phyloP scores from a whole-genome alignment of 306 rosid species.

The Hippophae tibetana region DNA sequence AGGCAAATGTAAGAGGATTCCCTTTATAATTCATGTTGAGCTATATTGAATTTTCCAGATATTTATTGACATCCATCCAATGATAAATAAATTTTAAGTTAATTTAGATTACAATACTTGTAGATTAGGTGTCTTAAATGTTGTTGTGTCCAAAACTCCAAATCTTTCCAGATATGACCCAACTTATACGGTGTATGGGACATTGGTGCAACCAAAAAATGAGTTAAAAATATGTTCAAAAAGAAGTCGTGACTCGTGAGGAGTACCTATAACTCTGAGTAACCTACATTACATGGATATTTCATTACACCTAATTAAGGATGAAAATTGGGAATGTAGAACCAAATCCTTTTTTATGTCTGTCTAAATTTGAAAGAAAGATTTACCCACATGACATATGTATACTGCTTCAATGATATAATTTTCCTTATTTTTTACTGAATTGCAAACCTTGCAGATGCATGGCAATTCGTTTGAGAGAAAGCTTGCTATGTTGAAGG shows the following conservation, averaged over 20 bases:
- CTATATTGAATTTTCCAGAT: background rate
- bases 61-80: background rate
- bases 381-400: no score
- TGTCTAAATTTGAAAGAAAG: no score
- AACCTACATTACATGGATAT: no score
- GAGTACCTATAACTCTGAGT: background rate
- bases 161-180: background rate
- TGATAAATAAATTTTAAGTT: background rate
- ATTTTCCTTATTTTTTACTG: constrained; percentile 4
- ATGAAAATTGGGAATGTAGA: no score
- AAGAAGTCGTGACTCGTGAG: background rate
- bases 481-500: constrained; percentile 81
- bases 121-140: background rate
- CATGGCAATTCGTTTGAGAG: constrained; percentile 89
- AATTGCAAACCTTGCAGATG: constrained; percentile 44
- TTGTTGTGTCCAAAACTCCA: background rate
- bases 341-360: no score
- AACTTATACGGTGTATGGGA: background rate
- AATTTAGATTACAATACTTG: background rate
- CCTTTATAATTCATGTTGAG: background rate
- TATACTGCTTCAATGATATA: no score
- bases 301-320: no score
- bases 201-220: background rate
- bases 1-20: constrained; percentile 52
- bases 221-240: background rate